Evolutionary conservation across 2,329 filamentous ascomycete species (phyloP).

Genomic region (Septoria linicola): DNA sequence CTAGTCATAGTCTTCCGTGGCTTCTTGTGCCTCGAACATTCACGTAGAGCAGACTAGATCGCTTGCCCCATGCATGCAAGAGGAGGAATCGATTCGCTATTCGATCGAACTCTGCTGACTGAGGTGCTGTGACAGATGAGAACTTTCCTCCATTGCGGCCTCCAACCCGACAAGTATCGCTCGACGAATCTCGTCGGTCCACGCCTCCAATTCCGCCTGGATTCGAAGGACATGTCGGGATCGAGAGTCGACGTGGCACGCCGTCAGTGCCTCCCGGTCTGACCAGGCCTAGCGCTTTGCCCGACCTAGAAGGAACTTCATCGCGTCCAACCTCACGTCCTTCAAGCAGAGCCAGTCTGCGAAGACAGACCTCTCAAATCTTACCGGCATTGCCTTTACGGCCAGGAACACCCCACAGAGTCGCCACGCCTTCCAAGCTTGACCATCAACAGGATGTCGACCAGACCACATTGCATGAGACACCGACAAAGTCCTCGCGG

Average conservation of each 20-base stretch:
- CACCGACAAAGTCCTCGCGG: constrained; percentile 25
- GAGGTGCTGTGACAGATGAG: constrained; percentile 30
- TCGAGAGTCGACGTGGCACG: constrained; percentile 44
- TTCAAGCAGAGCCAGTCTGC: constrained; percentile 39
- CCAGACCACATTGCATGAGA: constrained; percentile 21
- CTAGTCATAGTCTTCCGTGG: constrained; percentile 7
- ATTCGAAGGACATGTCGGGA: constrained; percentile 35
- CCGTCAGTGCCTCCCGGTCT: constrained; percentile 50
- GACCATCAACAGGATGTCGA: constrained; percentile 26
- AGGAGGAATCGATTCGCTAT: constrained; percentile 17
- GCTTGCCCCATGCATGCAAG: constrained; percentile 29
- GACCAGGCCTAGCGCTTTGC: constrained; percentile 32
- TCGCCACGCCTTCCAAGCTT: constrained; percentile 33
- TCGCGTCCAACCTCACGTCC: constrained; percentile 34
- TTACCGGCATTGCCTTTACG: constrained; percentile 43
- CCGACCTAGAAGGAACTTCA: constrained; percentile 30
- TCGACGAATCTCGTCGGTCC: constrained; percentile 34
- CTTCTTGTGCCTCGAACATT: too few species aligned
- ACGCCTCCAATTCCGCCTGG: constrained; percentile 40
- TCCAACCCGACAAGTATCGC: constrained; percentile 30
- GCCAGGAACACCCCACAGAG: constrained; percentile 39
- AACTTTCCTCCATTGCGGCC: constrained; percentile 31
- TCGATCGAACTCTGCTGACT: constrained; percentile 15
- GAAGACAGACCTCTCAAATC: constrained; percentile 35
- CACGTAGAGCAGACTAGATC: not conserved